These are phyloP conservation scores for Peronospora farinosa DNA, from an alignment of 352 stramenopile species.

Conservation along the genomic window DNA sequence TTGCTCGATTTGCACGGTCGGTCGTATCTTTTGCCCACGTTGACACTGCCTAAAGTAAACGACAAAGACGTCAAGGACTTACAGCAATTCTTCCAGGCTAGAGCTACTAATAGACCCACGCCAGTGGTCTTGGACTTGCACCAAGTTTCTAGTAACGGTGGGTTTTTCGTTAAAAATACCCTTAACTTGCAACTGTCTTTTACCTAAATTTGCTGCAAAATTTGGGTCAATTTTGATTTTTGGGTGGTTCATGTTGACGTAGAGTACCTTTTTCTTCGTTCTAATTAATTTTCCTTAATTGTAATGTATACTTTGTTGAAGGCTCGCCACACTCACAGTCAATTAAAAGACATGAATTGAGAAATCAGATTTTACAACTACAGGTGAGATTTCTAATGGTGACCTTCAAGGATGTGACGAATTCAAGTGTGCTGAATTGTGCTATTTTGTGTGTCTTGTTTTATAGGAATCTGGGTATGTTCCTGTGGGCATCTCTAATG, in stretches of 20 bases:
- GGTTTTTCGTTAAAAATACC: no score
- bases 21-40: slow-evolving; percentile 67
- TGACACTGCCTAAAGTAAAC: slow-evolving; percentile 42
- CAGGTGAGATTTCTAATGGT: slow-evolving; percentile 26
- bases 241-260: no score
- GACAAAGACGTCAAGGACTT: slow-evolving; percentile 23
- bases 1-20: slow-evolving; percentile 50
- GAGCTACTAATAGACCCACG: slow-evolving; percentile 35
- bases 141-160: slow-evolving; percentile 68
- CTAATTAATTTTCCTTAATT: neutral
- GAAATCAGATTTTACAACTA: slow-evolving; percentile 54
- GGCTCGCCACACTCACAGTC: slow-evolving; percentile 66
- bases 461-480: slow-evolving; percentile 48
- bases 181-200: neutral
- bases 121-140: slow-evolving; percentile 68
- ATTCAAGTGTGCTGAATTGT: neutral
- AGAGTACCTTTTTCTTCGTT: no score
- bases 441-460: neutral
- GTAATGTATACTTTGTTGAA: slow-evolving; percentile 11
- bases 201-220: no score
- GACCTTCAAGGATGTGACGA: neutral
- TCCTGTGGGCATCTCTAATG: slow-evolving; percentile 76
- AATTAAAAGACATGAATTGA: slow-evolving; percentile 73
- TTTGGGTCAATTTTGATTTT: no score
- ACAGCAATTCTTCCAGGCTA: slow-evolving; percentile 39